These are phyloP conservation scores for peach (Prunus persica) DNA, from an alignment of 306 rosid genomes.

Conservation along the genomic window Prunus_persica_NCBIv2 NC_034016.1:12412501-12413000, in stretches of 20 bases:
- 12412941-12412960: no score
- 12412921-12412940: no score
- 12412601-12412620: background rate
- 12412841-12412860: no score
- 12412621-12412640: background rate
- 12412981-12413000: no score
- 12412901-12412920: no score
- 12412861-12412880: no score
- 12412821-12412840: no score
- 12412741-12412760: background rate
- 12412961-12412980: no score
- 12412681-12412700: conserved; percentile 4
- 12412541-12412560: background rate
- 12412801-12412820: no score
- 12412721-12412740: background rate
- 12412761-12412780: background rate
- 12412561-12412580: background rate
- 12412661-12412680: background rate
- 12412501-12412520: background rate
- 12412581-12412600: background rate
- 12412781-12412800: background rate
- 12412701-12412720: background rate
- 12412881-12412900: no score
- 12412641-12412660: background rate
- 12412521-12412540: background rate